phyloP scores from a whole-genome alignment of 2,329 filamentous ascomycete species.

The Diplodia scrobiculata region DNA sequence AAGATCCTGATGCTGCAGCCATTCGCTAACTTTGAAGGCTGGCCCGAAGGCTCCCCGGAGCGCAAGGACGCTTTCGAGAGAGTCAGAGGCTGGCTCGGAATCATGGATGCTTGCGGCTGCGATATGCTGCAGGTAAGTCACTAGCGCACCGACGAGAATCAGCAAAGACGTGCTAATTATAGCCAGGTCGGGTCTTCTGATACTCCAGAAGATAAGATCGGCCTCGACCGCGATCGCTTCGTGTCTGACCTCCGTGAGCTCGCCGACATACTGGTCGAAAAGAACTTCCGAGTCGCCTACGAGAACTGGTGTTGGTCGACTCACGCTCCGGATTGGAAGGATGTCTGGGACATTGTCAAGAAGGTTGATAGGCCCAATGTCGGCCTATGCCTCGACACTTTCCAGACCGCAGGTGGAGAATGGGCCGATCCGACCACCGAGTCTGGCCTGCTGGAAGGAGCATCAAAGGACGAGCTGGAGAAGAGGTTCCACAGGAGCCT shows the following conservation, averaged over 20 bases:
- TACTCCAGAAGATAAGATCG: conserved; percentile 57
- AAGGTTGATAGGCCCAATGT: conserved; percentile 66
- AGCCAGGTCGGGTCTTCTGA: conserved; percentile 64
- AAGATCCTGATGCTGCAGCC: conserved; percentile 73
- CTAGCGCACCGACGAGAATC: background rate
- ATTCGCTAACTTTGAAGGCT: conserved; percentile 76
- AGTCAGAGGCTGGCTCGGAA: conserved; percentile 66
- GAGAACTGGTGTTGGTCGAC: conserved; percentile 85
- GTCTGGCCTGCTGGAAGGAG: conserved; percentile 60
- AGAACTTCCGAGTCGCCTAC: conserved; percentile 67
- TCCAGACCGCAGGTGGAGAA: conserved; percentile 72
- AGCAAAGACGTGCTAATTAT: background rate
- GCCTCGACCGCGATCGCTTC: conserved; percentile 53
- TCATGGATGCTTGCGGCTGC: conserved; percentile 70
- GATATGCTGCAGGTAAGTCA: conserved; percentile 67
- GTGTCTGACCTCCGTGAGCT: conserved; percentile 65
- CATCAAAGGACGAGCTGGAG: conserved; percentile 52
- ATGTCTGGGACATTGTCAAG: conserved; percentile 69
- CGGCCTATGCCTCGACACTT: conserved; percentile 75
- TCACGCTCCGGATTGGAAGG: conserved; percentile 66
- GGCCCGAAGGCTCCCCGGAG: conserved; percentile 61
- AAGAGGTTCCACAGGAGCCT: conserved; percentile 58
- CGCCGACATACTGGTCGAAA: conserved; percentile 61
- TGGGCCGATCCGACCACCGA: conserved; percentile 70
- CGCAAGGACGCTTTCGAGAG: conserved; percentile 64